Evolutionary conservation across 2,329 filamentous ascomycete species (phyloP).

Genomic region (Gremmenia infestans): DNA sequence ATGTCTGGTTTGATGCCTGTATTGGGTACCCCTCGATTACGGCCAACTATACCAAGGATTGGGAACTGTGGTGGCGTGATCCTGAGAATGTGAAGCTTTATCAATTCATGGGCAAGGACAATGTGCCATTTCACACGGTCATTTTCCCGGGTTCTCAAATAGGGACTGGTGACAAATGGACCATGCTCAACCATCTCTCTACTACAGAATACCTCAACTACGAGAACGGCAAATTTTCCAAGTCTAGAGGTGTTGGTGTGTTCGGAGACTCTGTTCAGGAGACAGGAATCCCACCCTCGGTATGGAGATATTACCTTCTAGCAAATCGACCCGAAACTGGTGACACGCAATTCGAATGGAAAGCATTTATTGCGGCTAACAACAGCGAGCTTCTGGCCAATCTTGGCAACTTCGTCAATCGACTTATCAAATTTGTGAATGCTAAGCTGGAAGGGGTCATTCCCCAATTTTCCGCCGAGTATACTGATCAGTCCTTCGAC

Average conservation of each 20-base stretch:
- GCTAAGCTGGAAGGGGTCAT: constrained; percentile 64
- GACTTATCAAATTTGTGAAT: constrained; percentile 70
- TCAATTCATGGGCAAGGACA: constrained; percentile 93
- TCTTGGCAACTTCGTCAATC: constrained; percentile 68
- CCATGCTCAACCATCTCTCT: constrained; percentile 80
- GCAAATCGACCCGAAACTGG: constrained; percentile 79
- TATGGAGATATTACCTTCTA: constrained; percentile 92
- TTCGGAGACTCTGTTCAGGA: constrained; percentile 88
- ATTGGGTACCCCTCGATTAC: constrained; percentile 96
- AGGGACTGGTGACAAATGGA: constrained; percentile 82
- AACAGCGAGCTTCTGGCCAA: constrained; percentile 82
- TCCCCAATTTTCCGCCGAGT: constrained; percentile 52
- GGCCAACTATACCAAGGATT: constrained; percentile 79
- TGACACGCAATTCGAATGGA: constrained; percentile 89
- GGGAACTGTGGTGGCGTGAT: constrained; percentile 94
- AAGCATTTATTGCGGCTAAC: constrained; percentile 74
- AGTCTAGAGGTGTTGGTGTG: constrained; percentile 82
- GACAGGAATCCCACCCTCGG: constrained; percentile 75
- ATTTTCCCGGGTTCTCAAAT: constrained; percentile 87
- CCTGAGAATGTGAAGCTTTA: constrained; percentile 83
- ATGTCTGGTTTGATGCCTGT: constrained; percentile 82
- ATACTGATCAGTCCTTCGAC: constrained; percentile 51
- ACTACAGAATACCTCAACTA: constrained; percentile 90
- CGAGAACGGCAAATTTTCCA: constrained; percentile 87
- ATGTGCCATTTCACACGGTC: constrained; percentile 76